phyloP scores from a whole-genome alignment of 2,329 filamentous ascomycete species.

The Cladophialophora yegresii region DNA sequence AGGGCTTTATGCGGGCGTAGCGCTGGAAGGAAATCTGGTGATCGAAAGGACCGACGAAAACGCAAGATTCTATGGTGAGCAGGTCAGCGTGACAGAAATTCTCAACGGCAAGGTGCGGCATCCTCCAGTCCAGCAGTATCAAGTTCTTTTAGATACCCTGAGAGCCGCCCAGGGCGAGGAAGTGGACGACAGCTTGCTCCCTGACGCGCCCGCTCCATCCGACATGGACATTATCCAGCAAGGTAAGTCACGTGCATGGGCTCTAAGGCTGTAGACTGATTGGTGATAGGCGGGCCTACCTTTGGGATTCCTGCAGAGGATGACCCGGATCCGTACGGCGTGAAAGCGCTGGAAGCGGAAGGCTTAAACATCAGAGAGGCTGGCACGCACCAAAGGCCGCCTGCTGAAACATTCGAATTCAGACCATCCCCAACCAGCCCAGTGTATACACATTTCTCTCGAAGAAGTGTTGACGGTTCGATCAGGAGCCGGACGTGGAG shows the following conservation, averaged over 20 bases:
- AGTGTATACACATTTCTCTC: constrained; percentile 56
- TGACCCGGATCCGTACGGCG: constrained; percentile 89
- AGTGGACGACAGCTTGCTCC: constrained; percentile 68
- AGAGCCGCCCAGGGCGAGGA: constrained; percentile 86
- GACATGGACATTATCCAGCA: constrained; percentile 63
- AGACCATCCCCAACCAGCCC: constrained; percentile 75
- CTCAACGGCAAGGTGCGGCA: constrained; percentile 61
- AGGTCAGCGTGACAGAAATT: constrained; percentile 63
- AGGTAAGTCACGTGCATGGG: constrained; percentile 50
- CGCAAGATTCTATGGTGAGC: constrained; percentile 76
- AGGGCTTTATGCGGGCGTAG: constrained; percentile 83
- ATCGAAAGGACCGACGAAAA: constrained; percentile 88
- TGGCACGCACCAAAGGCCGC: constrained; percentile 71
- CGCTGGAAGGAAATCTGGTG: constrained; percentile 82
- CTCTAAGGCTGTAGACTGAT: constrained; percentile 30
- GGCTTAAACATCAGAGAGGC: constrained; percentile 89
- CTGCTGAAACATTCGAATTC: constrained; percentile 80
- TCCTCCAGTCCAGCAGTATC: constrained; percentile 56
- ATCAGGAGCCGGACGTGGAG: constrained; percentile 68
- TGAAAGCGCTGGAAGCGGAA: constrained; percentile 85
- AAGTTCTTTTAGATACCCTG: constrained; percentile 74
- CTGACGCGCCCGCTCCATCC: constrained; percentile 69
- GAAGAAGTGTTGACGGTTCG: constrained; percentile 72
- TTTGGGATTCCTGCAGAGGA: constrained; percentile 79
- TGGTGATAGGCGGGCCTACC: constrained; percentile 42